phyloP scores from a whole-genome alignment of 2,329 filamentous ascomycete species.

The Apiospora marii region DNA sequence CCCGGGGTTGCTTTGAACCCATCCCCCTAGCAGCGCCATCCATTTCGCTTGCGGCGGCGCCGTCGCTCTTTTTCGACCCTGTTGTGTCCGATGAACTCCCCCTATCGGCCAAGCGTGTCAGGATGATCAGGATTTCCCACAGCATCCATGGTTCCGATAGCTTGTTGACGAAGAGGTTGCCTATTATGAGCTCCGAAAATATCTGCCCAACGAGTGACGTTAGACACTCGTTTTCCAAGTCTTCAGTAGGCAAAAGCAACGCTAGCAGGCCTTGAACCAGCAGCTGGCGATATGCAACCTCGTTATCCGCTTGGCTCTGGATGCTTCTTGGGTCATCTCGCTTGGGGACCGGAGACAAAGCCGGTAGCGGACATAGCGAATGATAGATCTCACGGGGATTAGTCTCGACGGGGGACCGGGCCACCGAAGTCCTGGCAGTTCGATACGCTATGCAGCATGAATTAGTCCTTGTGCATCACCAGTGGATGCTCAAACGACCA shows the following conservation, averaged over 20 bases:
- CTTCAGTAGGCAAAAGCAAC: conserved; percentile 88
- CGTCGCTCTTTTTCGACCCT: background rate
- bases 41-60: background rate
- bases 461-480: conserved; percentile 14
- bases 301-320: conserved; percentile 75
- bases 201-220: conserved; percentile 86
- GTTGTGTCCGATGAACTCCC: conserved; percentile 19
- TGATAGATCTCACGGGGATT: conserved; percentile 80
- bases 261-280: conserved; percentile 84
- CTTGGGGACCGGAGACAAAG: conserved; percentile 78
- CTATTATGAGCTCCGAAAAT: conserved; percentile 87
- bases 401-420: conserved; percentile 65
- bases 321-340: conserved; percentile 57
- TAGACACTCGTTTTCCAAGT: conserved; percentile 87
- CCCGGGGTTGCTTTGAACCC: conserved; percentile 23
- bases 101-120: conserved; percentile 53
- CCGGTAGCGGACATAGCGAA: conserved; percentile 80
- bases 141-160: conserved; percentile 88
- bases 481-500: conserved; percentile 1
- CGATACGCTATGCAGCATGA: conserved; percentile 69
- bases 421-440: conserved; percentile 65
- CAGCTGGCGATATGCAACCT: conserved; percentile 84
- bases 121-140: conserved; percentile 83
- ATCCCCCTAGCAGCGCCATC: background rate
- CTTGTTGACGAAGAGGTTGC: conserved; percentile 80